Base-by-base conservation (phyloP, 768 basidiomycete species). In the Boletellus ananas region DNA sequence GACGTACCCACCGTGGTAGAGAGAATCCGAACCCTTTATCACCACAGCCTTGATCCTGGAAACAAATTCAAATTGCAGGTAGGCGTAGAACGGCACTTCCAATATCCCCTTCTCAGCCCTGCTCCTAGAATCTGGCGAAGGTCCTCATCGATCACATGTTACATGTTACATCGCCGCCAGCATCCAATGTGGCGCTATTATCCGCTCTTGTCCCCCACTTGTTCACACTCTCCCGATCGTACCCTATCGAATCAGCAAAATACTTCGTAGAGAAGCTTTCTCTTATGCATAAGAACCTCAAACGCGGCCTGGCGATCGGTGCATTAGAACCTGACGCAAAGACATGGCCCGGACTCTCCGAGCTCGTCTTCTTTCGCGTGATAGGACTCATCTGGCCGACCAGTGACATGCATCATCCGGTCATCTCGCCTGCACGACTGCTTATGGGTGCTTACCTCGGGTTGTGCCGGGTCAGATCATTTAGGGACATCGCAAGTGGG, bases 51-150 rank as follows among this genome's bases (percentile, higher is more conserved):
- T n/a, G 84, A 81, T 1, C 81, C 85, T 17, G 93, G 90, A 17
- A 98, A 99, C 73, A 96, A 94, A 63, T 77, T 80, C 64, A 96
- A 90, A 70, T 74, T 98, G 18, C 91, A 95, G 81, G 94, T 91
- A 55, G 44, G 76, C 65, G 33, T 21, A 16, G 3, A n/a, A 13
- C 39, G 20, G 35, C 50, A 21, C 31, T 17, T 42, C 29, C 47
- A 14, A 9, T 47, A 20, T 54, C 8, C 17, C 11, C 16, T 17
- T 51, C 35, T 44, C 27, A n/a, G 31, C 39, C 8, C 25, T 40
- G 31, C 39, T 43, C 50, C 9, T 62, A 96, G 92, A 75, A 75
- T 6, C 72, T 99, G 52, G 77, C 81, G 10, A 77, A 76, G 21
- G 81, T 96, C 25, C 79, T 99, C 33, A 76, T 98, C 54, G 96